These are phyloP conservation scores for Fusarium citri DNA, from an alignment of 2,329 filamentous ascomycete genomes.

Conservation along the genomic window DNA sequence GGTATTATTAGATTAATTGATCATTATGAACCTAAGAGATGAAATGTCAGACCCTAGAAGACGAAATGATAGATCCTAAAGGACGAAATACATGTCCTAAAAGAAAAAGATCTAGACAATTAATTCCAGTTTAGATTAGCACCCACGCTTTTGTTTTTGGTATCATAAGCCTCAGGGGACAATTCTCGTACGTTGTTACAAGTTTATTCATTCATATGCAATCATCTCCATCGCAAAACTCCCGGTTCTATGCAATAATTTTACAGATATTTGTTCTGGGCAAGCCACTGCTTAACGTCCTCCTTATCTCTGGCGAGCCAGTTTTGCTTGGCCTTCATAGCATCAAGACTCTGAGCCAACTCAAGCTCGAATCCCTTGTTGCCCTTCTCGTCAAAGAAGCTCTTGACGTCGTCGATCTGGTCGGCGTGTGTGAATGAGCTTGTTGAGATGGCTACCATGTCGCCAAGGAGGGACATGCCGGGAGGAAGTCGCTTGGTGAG, in stretches of 20 bases:
- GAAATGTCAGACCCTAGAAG: neutral
- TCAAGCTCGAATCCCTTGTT: conserved; percentile 88
- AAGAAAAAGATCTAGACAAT: neutral
- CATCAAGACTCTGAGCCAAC: conserved; percentile 89
- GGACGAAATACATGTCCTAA: too few relatives aligned
- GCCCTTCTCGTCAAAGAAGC: conserved; percentile 84
- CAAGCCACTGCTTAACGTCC: conserved; percentile 73
- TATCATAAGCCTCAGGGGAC: neutral
- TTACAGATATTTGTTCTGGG: conserved; percentile 47
- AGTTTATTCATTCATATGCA: conserved; percentile 5
- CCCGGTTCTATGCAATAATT: conserved; percentile 4
- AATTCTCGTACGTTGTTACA: neutral
- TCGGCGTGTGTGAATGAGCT: conserved; percentile 81
- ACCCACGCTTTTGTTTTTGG: neutral
- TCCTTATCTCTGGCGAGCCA: conserved; percentile 70
- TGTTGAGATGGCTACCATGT: conserved; percentile 84
- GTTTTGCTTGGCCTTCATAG: conserved; percentile 79
- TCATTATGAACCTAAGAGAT: neutral
- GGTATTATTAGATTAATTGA: neutral
- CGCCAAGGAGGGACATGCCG: conserved; percentile 86
- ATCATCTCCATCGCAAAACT: neutral
- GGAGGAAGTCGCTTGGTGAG: conserved; percentile 85
- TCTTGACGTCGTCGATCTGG: conserved; percentile 79
- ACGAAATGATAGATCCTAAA: too few relatives aligned
- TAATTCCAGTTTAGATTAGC: neutral